Evolutionary conservation across 2,329 filamentous ascomycete species (phyloP).

Genomic region (Fusarium nisikadoi): DNA sequence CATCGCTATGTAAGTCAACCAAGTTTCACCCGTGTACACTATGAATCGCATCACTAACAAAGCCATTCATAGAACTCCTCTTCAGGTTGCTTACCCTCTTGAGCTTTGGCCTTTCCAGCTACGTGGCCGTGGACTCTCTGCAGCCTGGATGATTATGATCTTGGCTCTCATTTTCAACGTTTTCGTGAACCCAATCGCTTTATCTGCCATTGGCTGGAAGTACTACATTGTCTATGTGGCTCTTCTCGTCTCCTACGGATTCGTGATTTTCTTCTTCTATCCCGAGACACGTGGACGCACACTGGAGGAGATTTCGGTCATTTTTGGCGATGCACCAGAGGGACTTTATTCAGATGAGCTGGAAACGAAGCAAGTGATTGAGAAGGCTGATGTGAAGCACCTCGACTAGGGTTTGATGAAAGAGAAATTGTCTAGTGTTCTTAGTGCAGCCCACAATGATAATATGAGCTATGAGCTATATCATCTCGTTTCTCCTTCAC

Average conservation of each 20-base stretch:
- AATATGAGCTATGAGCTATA: neutral
- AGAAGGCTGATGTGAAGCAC: conserved; percentile 18
- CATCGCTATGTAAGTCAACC: neutral
- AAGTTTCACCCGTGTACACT: accelerated
- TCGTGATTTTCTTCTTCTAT: conserved; percentile 20
- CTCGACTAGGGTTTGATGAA: neutral
- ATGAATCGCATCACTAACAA: neutral
- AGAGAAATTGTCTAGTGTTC: accelerated
- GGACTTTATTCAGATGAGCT: conserved; percentile 10
- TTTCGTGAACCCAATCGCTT: conserved; percentile 11
- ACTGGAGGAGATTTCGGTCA: conserved; percentile 9
- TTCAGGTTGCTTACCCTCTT: conserved; percentile 15
- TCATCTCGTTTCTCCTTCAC: neutral
- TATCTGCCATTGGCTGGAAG: conserved; percentile 6
- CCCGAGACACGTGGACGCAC: conserved; percentile 12
- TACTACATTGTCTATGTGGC: conserved; percentile 21
- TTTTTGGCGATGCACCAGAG: conserved; percentile 15
- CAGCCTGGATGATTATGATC: conserved; percentile 22
- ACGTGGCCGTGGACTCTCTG: conserved; percentile 15
- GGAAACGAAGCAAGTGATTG: neutral
- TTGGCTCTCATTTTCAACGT: conserved; percentile 15
- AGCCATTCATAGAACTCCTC: neutral
- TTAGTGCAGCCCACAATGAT: neutral
- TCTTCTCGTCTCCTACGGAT: conserved; percentile 7
- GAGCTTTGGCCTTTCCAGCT: conserved; percentile 22